Base-by-base conservation (phyloP, 345 rosid species). In the Eucalyptus pauciflora region DNA sequence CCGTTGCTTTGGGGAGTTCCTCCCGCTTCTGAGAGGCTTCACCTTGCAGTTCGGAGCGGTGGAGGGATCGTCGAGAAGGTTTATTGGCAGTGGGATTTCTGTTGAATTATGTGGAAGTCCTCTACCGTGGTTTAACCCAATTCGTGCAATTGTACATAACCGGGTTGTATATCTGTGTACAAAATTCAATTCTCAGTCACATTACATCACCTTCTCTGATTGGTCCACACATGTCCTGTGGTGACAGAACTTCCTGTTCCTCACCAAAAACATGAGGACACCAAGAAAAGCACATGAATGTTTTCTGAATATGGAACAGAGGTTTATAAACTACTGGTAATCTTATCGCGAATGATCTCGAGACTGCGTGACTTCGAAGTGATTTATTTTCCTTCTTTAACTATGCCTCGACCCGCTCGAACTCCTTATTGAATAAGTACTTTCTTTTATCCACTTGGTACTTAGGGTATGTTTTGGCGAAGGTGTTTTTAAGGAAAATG, bases 1-100 rank as follows among this genome's bases (percentile, higher is more conserved):
- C 99, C 99, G 25, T 95, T 95, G 90, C 98, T 97, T 1, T 97
- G 99, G 99, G 99, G 99, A 0, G 98, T 96, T 86, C 99, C 99
- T 86, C 98, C 99, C 14, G 99, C 97, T 86, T 95, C 99, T 4
- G 99, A 97, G 88, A 96, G 96, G 62, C 99, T 98, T 89, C 97
- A 97, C 88, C 96, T 96, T 50, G 99, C 99, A 3, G 99, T 96
- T 88, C 93, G 92, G 88, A 95, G 95, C 1, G 99, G 99, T 20
- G 99, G 99, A 88, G 99, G 99, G 87, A 98, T 96, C 8, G 98
- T 96, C 7, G 99, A 98, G 86, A 98, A 96, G 90, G 95, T 97
- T 71, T 96, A 91, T 49, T 93, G 99, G 99, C 98, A 97, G 90
- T 98, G 99, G 99, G 94, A 98, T 91, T 97, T 98, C 91, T 93